Conservation (phyloP, 768 basidiomycete genomes). For the Suillus clintonianus region DNA sequence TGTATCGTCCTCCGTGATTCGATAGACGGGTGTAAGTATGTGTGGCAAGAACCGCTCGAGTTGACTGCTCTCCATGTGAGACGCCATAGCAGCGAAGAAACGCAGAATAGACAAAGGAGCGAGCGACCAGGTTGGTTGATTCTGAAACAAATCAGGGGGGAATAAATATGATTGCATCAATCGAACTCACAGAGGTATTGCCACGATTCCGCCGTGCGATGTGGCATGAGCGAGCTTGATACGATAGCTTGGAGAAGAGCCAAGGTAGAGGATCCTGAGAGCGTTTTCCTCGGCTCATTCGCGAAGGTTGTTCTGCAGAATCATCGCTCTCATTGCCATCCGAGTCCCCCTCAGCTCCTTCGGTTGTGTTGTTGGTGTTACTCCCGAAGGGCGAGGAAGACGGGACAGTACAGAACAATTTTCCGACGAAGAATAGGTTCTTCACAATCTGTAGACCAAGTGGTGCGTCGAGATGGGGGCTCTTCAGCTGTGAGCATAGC, state of each 20-base stretch:
- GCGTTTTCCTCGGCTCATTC: not conserved
- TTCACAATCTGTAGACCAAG: conserved; percentile 87
- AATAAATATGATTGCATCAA: conserved; percentile 1
- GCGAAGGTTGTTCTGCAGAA: not conserved
- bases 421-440: conserved; percentile 90
- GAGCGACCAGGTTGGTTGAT: conserved; percentile 78
- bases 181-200: conserved; percentile 42
- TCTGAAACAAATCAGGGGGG: not conserved
- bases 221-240: conserved; percentile 76
- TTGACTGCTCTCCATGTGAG: conserved; percentile 58
- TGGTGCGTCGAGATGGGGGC: conserved; percentile 70
- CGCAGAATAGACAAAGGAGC: conserved; percentile 80
- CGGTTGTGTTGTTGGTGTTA: conserved; percentile 27
- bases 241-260: conserved; percentile 94
- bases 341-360: conserved; percentile 32
- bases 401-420: conserved; percentile 64
- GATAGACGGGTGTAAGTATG: conserved; percentile 83
- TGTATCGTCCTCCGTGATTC: conserved; percentile 85
- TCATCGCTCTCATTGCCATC: conserved; percentile 26
- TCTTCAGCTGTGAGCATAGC: conserved; percentile 76
- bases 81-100: conserved; percentile 93
- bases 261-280: conserved; percentile 69
- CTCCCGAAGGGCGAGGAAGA: conserved; percentile 15
- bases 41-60: conserved; percentile 78
- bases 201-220: conserved; percentile 65